Base-by-base conservation (phyloP, 2,329 filamentous ascomycete species). In the Aaosphaeria arxii region DNA sequence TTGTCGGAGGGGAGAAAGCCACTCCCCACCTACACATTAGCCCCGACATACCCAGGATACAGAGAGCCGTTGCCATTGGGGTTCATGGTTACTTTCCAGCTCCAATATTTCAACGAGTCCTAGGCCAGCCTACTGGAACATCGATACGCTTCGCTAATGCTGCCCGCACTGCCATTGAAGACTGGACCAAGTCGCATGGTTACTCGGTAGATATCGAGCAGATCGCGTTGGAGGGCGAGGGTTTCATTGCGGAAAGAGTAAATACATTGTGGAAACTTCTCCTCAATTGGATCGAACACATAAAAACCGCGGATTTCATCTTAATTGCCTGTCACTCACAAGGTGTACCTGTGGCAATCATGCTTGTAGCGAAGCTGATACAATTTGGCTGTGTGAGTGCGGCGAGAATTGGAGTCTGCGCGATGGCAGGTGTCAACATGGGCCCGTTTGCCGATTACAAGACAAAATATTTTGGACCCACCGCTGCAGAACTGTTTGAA, bases 61-160 rank as follows among this genome's bases (percentile, higher is more conserved):
- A 84, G 62, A 94, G 87, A 56, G 94, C 94, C 9, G 79, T 99
- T 5, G 91, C 91, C 1, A 96, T 99, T 56, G 94, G 94, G 36
- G 84, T 99, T 1, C 94, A 99, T 68, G 94, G 94, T 1, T 87
- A 95, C 51, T 96, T 97, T 56, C 94, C 94, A 1, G 90, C 90
- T 0, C 83, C 87, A 0, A 82, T 95, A 39, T 79, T 99, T 33
- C 86, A 94, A n/a, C 88, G 87, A 17, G 88, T 99, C 57, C 86
- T 97, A 11, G 94, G 94, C 0, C 92, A 96, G 59, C 94, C 94
- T 0, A 99, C 91, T 0, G 94, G 94, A 5, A 99, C 94, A 1
- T 97, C 92, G 0, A 84, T 97, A 48, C 86, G 91, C 38, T 99
- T 99, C 64, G 90, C 91, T 7, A 92, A 88, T 54, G 86, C 92